Evolutionary conservation across 192 early-diverging fungal genomes (phyloP), one percentile per base, ranked within the genome.

Genomic region (Lobosporangium transversale): DNA sequence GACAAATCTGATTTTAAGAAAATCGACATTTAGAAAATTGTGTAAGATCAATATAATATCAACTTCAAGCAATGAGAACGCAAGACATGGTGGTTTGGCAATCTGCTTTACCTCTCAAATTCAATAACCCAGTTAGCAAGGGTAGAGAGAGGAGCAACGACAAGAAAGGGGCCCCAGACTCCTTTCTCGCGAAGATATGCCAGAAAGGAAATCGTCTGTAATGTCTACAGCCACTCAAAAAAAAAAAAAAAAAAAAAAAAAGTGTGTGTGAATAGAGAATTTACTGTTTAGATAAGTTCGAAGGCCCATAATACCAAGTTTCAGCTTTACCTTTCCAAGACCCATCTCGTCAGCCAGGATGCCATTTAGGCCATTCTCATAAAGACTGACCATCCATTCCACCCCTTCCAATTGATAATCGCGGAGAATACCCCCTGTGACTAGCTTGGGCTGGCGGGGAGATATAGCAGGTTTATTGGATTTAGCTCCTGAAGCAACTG

Each of bases 331-430:
- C 74, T 96, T 94, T 57, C 94, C 94, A 18, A 95, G 81, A 43
- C 94, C 96, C 96, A 97, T 96, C 58, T 97, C 94, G 80, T 98
- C 97, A 9, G 94, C 96, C 40, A 98, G 71, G 67, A 98, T 98
- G 21, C 97, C 97, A 58, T 97, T 98, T 20, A 98, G 76, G 15
- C 97, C 96, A 78, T 97, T 97, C 55, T 97, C 95, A 82, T 94
- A 99, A 6, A 99, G 82, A 68, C 89, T 93, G 48, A 94, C 91
- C 62, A 99, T 79, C 97, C 97, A 99, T 73, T 97, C 95, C 62
- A 97, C 88, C 52, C 97, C 97, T 2, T 92, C 92, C 44, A 97
- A 71, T 79, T 99, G 97, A 81, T 98, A 98, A 42, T 97, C 94
- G 24, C 94, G 88, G 80, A 99, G 84, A 21, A 92, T 78, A 31